phyloP scores from a whole-genome alignment of 2,329 filamentous ascomycete species.

The Ophiognomonia clavigignenti-juglandacearum region DNA sequence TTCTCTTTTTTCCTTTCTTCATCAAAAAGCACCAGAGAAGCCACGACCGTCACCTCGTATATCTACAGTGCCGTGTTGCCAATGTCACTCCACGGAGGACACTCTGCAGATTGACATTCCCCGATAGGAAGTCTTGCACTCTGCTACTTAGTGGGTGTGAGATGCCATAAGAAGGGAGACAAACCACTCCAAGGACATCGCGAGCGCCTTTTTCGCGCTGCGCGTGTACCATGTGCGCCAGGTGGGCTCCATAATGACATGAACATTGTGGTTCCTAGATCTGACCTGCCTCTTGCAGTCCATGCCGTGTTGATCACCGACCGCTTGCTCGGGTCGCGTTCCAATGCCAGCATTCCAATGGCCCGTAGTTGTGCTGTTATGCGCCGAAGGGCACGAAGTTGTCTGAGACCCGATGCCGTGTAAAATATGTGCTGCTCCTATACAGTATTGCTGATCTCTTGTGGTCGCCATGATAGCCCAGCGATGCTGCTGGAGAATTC shows the following conservation, averaged over 20 bases:
- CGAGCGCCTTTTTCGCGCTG: not conserved
- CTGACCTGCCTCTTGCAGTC: not conserved
- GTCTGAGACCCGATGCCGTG: not conserved
- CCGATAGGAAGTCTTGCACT: conserved; percentile 59
- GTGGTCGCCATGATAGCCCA: not conserved
- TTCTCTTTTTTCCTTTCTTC: conserved; percentile 40
- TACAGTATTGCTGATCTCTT: not conserved
- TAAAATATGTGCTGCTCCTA: not conserved
- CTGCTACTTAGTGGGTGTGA: conserved; percentile 43
- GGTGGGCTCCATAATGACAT: conserved; percentile 1
- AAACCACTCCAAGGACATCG: conserved; percentile 34
- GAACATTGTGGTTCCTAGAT: not conserved
- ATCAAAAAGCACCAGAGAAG: conserved; percentile 61
- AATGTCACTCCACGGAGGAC: conserved; percentile 43
- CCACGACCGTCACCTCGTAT: conserved; percentile 57
- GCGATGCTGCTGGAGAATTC: not conserved
- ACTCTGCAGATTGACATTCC: conserved; percentile 53
- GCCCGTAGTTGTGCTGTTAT: too few species aligned
- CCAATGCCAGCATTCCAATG: not conserved
- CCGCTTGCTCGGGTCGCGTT: not conserved
- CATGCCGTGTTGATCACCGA: too few species aligned
- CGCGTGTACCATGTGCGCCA: not conserved
- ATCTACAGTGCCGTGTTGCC: conserved; percentile 59
- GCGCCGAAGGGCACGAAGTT: too few species aligned
- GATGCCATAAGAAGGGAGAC: conserved; percentile 59